Base-by-base conservation (phyloP, 2,329 filamentous ascomycete genomes). In the Monosporascus sp. region DNA sequence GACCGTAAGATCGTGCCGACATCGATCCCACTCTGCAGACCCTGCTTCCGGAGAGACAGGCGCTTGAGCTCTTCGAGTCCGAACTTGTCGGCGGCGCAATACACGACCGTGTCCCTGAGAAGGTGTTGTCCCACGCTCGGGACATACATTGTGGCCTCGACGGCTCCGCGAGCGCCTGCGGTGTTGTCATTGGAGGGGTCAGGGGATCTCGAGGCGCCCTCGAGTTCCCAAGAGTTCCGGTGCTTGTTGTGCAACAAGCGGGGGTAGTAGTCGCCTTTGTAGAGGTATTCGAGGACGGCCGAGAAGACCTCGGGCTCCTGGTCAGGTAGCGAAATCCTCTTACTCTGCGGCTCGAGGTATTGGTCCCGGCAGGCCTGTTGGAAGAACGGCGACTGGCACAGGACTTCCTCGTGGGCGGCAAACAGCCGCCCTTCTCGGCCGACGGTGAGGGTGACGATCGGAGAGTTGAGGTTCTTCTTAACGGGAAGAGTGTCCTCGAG, bases 201-300 rank as follows among this genome's bases (percentile, higher is more conserved):
- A 54, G 65, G 63, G 6, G 65, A 66, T 55, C 59, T 54, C 36
- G 70, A 70, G 75, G 76, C 67, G 71, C 89, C 87, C 81, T 96
- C 90, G 75, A 96, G 89, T 70, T 90, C 85, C 89, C 89, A 96
- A 76, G 86, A 88, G 78, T 89, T 86, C 69, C 84, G 87, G 72
- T 86, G 85, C 80, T 89, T 90, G 82, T 89, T 89, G 72, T 90
- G 89, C 63, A 96, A 69, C 75, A 97, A 80, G 72, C 90, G 89
- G 52, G 92, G 92, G 72, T 89, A 94, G 76, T 96, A 96, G 80
- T 96, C 91, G 62, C 89, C 90, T 79, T 95, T 96, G 86, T 97
- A 97, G 62, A 97, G 84, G 72, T 92, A 97, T 78, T 97, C 92
- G 76, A 97, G 90, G 66, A 97, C 80, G 67, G 88, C 92, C 70